Evolutionary conservation across 2,329 filamentous ascomycete genomes (phyloP), one percentile per base, ranked within the genome.

Genomic region (Alternaria postmessia): DNA sequence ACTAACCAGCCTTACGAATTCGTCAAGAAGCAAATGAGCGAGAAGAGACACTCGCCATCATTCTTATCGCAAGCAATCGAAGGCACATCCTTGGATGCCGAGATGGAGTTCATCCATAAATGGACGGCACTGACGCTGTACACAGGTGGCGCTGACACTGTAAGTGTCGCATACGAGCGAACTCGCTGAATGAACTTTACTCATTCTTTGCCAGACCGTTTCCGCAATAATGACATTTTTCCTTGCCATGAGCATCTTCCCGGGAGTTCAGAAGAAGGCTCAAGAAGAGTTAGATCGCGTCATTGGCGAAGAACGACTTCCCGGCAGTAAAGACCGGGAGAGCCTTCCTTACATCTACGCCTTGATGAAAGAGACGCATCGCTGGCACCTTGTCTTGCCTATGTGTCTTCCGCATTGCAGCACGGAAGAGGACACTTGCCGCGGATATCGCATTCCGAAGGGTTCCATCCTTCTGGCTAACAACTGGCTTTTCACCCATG

Each of bases 201-300:
- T 49, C 6, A 47, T 9, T 11, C 12, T 16, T 7, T 11, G 1
- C 54, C 36, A 81, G 53, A 84, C 79, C 3, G 79, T 82, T 0
- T 81, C 75, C 1, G 72, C 80, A 0, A 62, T 83, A 4, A 64
- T 71, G 30, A 70, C 65, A 0, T 87, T 87, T 67, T 77, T 85
- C 20, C 77, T 87, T 0, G 85, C 84, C 0, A 86, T 86, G 71
- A 80, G 78, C 16, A 76, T 85, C n/a, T 83, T 82, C 32, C 82
- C 82, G 5, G 65, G 71, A 3, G 71, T 85, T 0, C 83, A 85
- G 55, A 64, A 65, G 16, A 86, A 85, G 62, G 83, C 81, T 0
- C 81, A 81, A 61, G 73, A 70, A 7, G 77, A 82, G 47, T 69
- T 87, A 12, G 84, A 87, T 58, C 65, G 70, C 3, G 80, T 85